Evolutionary conservation across 345 rosid genomes (phyloP).

Genomic region (Odontarrhena argentea): DNA sequence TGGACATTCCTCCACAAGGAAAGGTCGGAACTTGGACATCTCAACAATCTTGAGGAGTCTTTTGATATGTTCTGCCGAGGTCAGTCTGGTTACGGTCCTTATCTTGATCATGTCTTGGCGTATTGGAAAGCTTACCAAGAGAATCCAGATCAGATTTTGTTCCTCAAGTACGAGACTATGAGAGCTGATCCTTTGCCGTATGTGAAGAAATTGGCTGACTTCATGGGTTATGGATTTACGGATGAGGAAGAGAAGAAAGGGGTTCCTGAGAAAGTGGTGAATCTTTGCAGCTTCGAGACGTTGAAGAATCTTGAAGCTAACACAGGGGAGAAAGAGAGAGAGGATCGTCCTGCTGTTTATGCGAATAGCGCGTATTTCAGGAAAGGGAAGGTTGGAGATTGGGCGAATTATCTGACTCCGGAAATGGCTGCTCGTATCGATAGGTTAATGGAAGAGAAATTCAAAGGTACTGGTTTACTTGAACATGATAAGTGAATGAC

Average conservation of each 20-base stretch:
- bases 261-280: conserved; percentile 27
- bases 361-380: conserved; percentile 39
- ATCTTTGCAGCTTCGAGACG: conserved; percentile 46
- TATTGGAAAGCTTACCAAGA: conserved; percentile 43
- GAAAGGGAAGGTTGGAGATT: conserved; percentile 52
- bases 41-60: conserved; percentile 35
- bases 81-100: conserved; percentile 37
- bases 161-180: conserved; percentile 40
- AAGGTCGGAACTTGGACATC: conserved; percentile 35
- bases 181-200: conserved; percentile 34
- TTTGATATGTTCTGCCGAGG: conserved; percentile 44
- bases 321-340: conserved; percentile 29
- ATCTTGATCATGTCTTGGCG: conserved; percentile 38
- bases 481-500: conserved; percentile 19
- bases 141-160: conserved; percentile 32
- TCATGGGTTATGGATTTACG: conserved; percentile 40
- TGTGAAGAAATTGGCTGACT: conserved; percentile 40
- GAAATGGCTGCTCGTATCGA: conserved; percentile 47
- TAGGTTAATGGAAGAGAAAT: conserved; percentile 32
- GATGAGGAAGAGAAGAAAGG: conserved; percentile 40
- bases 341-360: conserved; percentile 17
- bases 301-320: conserved; percentile 46
- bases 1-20: conserved; percentile 43
- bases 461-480: conserved; percentile 40
- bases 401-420: conserved; percentile 40